Percentiles rank a stretch among this genome's conserved stretches.
phyloP scores from a whole-genome alignment of 441 rosid genomes.

The Euphorbia schlechtendalii region DNA sequence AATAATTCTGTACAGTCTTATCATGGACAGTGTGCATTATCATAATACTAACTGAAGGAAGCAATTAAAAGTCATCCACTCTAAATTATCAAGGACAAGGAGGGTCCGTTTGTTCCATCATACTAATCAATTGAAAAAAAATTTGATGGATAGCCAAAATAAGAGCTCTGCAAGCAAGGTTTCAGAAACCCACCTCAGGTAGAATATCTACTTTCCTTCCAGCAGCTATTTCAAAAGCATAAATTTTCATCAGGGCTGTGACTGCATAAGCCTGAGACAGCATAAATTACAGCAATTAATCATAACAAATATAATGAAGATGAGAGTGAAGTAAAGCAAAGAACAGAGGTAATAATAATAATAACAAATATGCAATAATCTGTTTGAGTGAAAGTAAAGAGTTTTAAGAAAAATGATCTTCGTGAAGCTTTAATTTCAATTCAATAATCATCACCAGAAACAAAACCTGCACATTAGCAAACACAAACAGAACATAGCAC shows the following conservation, averaged over 20 bases:
- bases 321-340: background rate
- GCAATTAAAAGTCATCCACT: background rate
- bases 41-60: too few relatives aligned
- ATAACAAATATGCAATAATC: background rate
- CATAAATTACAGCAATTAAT: constrained; percentile 17
- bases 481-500: background rate
- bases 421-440: background rate
- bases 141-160: background rate
- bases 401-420: background rate
- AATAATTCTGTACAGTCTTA: too few relatives aligned
- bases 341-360: background rate
- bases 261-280: constrained; percentile 77
- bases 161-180: background rate
- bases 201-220: constrained; percentile 79
- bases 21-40: too few relatives aligned
- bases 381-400: background rate
- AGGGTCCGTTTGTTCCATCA: too few relatives aligned
- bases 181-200: constrained; percentile 63
- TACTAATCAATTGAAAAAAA: background rate
- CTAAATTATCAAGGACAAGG: too few relatives aligned
- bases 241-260: constrained; percentile 86
- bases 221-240: constrained; percentile 81
- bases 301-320: constrained; percentile 18
- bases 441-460: constrained; percentile 1
- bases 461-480: background rate